Evolutionary conservation across 1,284 basidiomycete genomes (phyloP), one percentile per base, ranked within the genome.

Genomic region (Wallemia ichthyophaga): DNA sequence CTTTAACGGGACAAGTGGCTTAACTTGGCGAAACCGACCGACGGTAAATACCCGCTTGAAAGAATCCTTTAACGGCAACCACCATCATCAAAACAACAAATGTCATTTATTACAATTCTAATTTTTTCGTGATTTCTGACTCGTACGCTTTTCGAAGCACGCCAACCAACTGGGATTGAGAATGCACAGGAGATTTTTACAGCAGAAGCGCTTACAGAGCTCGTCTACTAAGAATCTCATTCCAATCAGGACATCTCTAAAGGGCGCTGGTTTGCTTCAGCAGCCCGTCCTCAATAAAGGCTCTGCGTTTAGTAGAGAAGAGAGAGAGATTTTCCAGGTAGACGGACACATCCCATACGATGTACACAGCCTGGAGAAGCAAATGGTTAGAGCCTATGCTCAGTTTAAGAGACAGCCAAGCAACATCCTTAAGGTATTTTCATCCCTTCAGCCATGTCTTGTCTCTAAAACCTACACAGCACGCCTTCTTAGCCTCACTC

Each of bases 391-490:
- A 17, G 55, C 55, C 23, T 66, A 56, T 27, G 55, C 55, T 13
- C 55, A 55, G 26, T 48, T 27, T 5, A 62, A 31, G 60, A 61
- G 11, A n/a, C 56, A 27, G 31, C 62, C 33, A 3, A 33, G 26
- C 15, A 62, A 62, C 54, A 62, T 56, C 27, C 28, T 37, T 59
- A 62, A 37, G 48, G 37, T 48, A 3, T n/a, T n/a, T n/a, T n/a
- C n/a, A n/a, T n/a, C n/a, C n/a, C n/a, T n/a, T n/a, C n/a, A n/a
- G n/a, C n/a, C n/a, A n/a, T n/a, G n/a, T n/a, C n/a, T n/a, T n/a
- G n/a, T n/a, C n/a, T n/a, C n/a, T n/a, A n/a, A n/a, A 21, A 48
- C 11, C 7, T 15, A 21, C n/a, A 48, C 37, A 48, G 37, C 37
- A 48, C n/a, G 37, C 37, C n/a, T 48, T 48, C 37, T 21, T 62